These are phyloP conservation scores for Casuarina glauca DNA, from an alignment of 306 rosid species.

Conservation along the genomic window DNA sequence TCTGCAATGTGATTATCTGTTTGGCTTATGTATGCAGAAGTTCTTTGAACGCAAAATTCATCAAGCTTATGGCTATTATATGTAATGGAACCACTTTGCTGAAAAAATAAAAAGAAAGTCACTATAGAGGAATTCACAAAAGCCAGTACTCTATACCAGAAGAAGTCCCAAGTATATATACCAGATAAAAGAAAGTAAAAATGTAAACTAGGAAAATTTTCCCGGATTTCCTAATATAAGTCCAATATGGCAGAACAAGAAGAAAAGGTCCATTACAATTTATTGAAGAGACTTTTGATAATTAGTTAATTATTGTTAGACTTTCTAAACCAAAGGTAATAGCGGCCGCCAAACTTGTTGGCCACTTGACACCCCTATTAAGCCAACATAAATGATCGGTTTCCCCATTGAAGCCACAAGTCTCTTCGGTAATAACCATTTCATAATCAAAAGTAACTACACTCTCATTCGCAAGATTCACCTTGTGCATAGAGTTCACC, in stretches of 20 bases:
- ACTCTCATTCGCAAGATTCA: too few species aligned
- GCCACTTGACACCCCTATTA: not conserved
- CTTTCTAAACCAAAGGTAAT: too few species aligned
- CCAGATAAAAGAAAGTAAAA: too few species aligned
- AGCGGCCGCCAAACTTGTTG: too few species aligned
- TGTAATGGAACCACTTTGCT: slow-evolving; percentile 71
- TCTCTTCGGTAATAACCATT: not conserved
- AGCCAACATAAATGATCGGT: not conserved
- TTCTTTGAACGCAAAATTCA: slow-evolving; percentile 75
- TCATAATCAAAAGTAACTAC: not conserved
- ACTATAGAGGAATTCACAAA: not conserved
- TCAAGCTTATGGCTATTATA: slow-evolving; percentile 62
- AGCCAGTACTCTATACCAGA: not conserved
- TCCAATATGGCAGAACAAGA: not conserved
- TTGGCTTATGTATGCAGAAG: slow-evolving; percentile 88
- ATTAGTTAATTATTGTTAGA: too few species aligned
- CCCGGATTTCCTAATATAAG: not conserved
- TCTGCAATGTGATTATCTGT: slow-evolving; percentile 86
- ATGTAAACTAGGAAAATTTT: not conserved
- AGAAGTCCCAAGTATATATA: too few species aligned
- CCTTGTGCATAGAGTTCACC: not conserved
- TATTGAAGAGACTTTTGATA: not conserved
- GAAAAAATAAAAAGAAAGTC: not conserved
- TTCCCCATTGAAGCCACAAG: not conserved
- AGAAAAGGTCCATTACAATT: not conserved